These are phyloP conservation scores for Hypoxylon sp. DNA, from an alignment of 2,329 filamentous ascomycete species.

Conservation along the genomic window DNA sequence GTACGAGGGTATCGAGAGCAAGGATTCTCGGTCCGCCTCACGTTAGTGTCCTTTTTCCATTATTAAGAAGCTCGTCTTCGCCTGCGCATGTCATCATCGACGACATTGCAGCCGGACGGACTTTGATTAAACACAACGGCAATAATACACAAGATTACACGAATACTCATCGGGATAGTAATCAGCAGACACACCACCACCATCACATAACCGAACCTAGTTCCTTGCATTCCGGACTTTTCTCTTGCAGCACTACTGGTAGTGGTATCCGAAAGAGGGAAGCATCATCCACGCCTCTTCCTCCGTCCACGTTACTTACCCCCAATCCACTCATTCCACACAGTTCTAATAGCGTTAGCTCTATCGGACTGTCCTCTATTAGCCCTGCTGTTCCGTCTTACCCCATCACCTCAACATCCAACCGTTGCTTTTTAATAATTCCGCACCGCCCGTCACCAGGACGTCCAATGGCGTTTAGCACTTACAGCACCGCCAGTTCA, in stretches of 20 bases:
- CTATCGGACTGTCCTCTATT: constrained; percentile 45
- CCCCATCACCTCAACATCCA: constrained; percentile 44
- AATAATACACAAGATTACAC: constrained; percentile 40
- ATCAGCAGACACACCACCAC: constrained; percentile 45
- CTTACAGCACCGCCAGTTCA: constrained; percentile 64
- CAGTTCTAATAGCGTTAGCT: constrained; percentile 27
- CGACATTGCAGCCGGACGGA: constrained; percentile 44
- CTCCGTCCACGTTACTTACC: constrained; percentile 40
- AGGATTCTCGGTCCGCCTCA: constrained; percentile 46
- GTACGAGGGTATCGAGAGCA: constrained; percentile 26
- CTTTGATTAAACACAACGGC: constrained; percentile 43
- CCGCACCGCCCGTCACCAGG: constrained; percentile 47
- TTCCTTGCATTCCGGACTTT: constrained; percentile 52
- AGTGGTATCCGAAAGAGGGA: constrained; percentile 51
- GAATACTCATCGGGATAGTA: constrained; percentile 44
- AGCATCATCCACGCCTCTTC: constrained; percentile 40
- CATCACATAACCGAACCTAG: constrained; percentile 50
- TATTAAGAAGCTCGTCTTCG: constrained; percentile 51
- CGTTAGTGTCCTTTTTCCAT: constrained; percentile 40
- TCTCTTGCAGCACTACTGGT: constrained; percentile 53
- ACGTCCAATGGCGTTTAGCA: constrained; percentile 63
- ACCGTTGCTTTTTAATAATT: constrained; percentile 45
- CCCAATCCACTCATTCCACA: constrained; percentile 24
- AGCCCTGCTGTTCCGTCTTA: constrained; percentile 41
- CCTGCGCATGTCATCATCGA: constrained; percentile 42